phyloP scores from a whole-genome alignment of 2,329 filamentous ascomycete species.

The Beauveria pseudobassiana region DNA sequence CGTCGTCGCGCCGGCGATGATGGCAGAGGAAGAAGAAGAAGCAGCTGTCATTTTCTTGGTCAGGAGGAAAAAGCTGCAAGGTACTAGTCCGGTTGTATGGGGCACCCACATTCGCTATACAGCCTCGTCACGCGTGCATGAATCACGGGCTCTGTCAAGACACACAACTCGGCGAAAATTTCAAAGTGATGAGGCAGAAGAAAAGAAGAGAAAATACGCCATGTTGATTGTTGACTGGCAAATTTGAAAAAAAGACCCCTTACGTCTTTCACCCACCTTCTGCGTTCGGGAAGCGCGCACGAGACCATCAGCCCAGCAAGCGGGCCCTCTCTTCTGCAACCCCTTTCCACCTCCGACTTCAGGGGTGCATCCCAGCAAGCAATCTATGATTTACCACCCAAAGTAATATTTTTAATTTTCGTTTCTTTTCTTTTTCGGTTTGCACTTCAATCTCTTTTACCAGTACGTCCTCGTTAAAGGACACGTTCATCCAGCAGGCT shows the following conservation, averaged over 20 bases:
- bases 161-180: too few relatives aligned
- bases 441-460: not conserved
- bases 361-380: too few relatives aligned
- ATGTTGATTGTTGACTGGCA: not conserved
- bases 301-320: slow-evolving; percentile 5
- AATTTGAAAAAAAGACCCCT: not conserved
- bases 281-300: slow-evolving; percentile 6
- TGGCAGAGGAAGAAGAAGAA: not conserved
- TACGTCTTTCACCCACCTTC: not conserved
- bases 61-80: too few relatives aligned
- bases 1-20: not conserved
- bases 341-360: not conserved
- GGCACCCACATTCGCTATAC: too few relatives aligned
- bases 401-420: too few relatives aligned
- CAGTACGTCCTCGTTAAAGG: too few relatives aligned
- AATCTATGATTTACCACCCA: too few relatives aligned
- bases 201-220: too few relatives aligned
- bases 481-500: not conserved
- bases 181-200: too few relatives aligned
- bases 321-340: not conserved
- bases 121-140: too few relatives aligned
- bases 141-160: too few relatives aligned
- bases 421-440: not conserved
- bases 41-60: not conserved
- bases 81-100: too few relatives aligned